These are phyloP conservation scores for Pseudogymnoascus pannorum DNA, from an alignment of 2,329 filamentous ascomycete species.

Conservation along the genomic window DNA sequence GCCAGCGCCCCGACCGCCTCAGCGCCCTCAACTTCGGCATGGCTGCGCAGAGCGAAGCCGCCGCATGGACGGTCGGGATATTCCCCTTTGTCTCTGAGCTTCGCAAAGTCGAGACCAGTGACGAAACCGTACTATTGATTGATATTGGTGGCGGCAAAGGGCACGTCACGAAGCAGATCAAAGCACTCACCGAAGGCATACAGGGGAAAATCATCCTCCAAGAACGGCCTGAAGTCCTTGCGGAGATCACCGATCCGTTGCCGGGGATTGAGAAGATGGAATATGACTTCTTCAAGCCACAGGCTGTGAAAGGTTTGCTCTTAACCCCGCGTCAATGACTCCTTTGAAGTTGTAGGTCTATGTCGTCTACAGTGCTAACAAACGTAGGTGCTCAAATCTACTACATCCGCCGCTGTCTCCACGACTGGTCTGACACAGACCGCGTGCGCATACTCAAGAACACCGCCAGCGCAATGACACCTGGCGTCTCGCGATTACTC, in stretches of 20 bases:
- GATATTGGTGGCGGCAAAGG: constrained; percentile 18
- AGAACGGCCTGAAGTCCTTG: constrained; percentile 15
- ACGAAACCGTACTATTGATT: constrained; percentile 21
- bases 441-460: constrained; percentile 29
- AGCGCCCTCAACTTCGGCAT: constrained; percentile 25
- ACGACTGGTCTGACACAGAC: constrained; percentile 34
- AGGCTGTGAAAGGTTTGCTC: constrained; percentile 22
- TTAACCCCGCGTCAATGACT: not conserved
- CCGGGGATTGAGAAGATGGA: constrained; percentile 22
- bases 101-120: constrained; percentile 15
- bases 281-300: constrained; percentile 28
- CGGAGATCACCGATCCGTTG: not conserved
- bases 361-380: not conserved
- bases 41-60: constrained; percentile 16
- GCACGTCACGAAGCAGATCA: constrained; percentile 15
- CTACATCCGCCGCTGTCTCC: constrained; percentile 32
- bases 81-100: constrained; percentile 22
- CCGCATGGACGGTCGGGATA: constrained; percentile 12
- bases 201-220: constrained; percentile 18
- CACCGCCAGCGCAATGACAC: constrained; percentile 26
- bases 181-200: constrained; percentile 2
- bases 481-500: constrained; percentile 22
- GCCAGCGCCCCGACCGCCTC: constrained; percentile 21
- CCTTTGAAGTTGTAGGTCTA: not conserved
- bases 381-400: constrained; percentile 26